Evolutionary conservation across 139 green algal genomes (phyloP).

Genomic region (Haematococcus sp.): DNA sequence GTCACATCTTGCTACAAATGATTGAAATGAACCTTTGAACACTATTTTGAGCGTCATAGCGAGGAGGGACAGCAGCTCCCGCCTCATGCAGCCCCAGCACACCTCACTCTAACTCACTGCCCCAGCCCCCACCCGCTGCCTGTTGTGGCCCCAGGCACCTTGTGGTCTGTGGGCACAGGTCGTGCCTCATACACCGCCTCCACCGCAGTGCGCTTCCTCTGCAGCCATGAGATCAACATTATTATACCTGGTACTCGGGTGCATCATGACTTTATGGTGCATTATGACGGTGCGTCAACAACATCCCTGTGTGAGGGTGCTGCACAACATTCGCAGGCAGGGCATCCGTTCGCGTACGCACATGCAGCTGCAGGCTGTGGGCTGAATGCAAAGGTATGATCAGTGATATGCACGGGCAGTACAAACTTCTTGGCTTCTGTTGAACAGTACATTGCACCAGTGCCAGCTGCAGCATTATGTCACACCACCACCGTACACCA

Average conservation of each 20-base stretch:
- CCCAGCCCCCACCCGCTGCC: constrained; percentile 5
- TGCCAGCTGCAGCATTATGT: too few species aligned
- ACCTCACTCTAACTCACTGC: neutral
- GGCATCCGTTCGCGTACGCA: neutral
- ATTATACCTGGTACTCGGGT: neutral
- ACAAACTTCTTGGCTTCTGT: too few species aligned
- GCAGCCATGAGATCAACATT: constrained; percentile 18
- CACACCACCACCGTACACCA: too few species aligned
- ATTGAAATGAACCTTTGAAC: too few species aligned
- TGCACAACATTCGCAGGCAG: neutral
- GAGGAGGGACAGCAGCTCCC: too few species aligned
- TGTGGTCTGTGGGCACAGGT: constrained; percentile 62
- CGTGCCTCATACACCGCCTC: constrained; percentile 81
- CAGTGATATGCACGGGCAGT: too few species aligned
- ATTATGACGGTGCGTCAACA: too few species aligned
- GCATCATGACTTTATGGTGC: neutral
- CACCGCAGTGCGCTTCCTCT: constrained; percentile 70
- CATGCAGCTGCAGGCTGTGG: neutral
- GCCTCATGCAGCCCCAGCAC: too few species aligned
- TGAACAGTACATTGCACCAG: too few species aligned
- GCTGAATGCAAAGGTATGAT: neutral
- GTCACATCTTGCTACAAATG: too few species aligned
- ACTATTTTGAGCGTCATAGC: too few species aligned
- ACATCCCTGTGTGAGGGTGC: neutral
- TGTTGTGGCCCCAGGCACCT: constrained; percentile 39